Base-by-base conservation (phyloP, 257 asterid species). In the Plantago ovata region DNA sequence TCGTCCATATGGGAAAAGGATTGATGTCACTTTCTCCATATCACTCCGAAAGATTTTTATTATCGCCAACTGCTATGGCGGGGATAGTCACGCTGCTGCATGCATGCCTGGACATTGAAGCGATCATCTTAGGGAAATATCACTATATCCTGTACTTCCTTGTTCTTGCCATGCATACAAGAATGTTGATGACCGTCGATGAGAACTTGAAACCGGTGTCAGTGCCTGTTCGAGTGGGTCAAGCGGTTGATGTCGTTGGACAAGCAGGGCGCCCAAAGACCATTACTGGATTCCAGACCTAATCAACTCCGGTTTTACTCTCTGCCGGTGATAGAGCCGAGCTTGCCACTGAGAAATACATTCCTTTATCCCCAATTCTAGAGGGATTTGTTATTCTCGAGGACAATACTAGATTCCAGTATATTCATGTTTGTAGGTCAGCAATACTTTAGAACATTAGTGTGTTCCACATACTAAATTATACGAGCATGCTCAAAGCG, bases 181-280 rank as follows among this genome's bases (percentile, higher is more conserved):
- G 98, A 74, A 92, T 92, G 98, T 46, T 92, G 62, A 48, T 92
- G 78, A 92, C 96, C 0, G 88, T 92, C 39, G 96, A 88, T 61
- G 98, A 88, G 65, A 80, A 83, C 69, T 74, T 88, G 61, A 88
- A 92, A 58, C 94, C 96, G 19, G 69, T 92, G 33, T 80, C 94
- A 1, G 93, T 88, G 22, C 93, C 96, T 9, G 96, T 87, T 9
- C 93, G 95, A 9, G 98, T 92, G 46, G 96, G 98, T 14, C 94
- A 92, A 69, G 96, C 96, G 45, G 96, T 92, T 10, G 98, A 88
- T 69, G 94, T 88, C 22, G 95, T 84, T 4, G 96, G 96, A 33
- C 96, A 87, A 62, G 87, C 95, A 0, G 98, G 94, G 59, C 91
- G 93, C 16, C 95, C 96, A 46, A 92, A 83, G 77, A 92, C 96